Evolutionary conservation across 1,284 basidiomycete genomes (phyloP).

Genomic region (Leccinum angustisporum): DNA sequence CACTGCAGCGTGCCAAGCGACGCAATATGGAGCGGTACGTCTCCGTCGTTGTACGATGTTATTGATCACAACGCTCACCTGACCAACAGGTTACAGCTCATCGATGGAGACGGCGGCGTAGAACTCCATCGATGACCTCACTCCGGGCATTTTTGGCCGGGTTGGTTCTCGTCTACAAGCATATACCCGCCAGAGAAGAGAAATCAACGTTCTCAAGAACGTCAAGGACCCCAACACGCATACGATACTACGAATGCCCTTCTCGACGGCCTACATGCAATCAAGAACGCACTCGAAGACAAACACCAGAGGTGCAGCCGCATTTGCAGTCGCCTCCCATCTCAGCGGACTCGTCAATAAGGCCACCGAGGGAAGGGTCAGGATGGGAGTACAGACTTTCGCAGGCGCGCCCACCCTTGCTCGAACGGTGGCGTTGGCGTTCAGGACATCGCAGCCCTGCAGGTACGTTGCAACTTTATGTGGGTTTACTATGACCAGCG

Average conservation of each 20-base stretch:
- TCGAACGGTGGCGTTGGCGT: constrained; percentile 96
- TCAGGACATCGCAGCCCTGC: constrained; percentile 89
- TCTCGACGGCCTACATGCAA: constrained; percentile 91
- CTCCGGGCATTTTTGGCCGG: constrained; percentile 90
- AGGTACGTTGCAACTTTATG: constrained; percentile 47
- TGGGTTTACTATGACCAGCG: not conserved
- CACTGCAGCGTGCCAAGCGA: constrained; percentile 92
- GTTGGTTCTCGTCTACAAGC: constrained; percentile 97
- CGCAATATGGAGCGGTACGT: constrained; percentile 93
- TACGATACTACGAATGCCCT: constrained; percentile 95
- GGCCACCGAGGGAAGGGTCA: constrained; percentile 88
- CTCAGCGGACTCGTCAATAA: constrained; percentile 79
- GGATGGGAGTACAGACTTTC: constrained; percentile 97
- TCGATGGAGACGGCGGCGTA: constrained; percentile 93
- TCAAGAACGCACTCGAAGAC: constrained; percentile 98
- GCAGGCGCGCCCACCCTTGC: constrained; percentile 95
- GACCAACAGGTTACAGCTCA: constrained; percentile 74
- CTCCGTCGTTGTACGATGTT: constrained; percentile 13
- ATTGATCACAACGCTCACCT: constrained; percentile 18
- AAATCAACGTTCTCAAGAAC: constrained; percentile 95
- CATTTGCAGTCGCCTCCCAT: constrained; percentile 95
- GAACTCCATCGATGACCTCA: constrained; percentile 97
- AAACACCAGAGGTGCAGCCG: constrained; percentile 87
- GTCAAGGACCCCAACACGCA: constrained; percentile 99
- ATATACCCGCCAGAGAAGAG: constrained; percentile 92